Conservation (phyloP, 768 basidiomycete species). For the Boletus rufocinnamomeus region DNA sequence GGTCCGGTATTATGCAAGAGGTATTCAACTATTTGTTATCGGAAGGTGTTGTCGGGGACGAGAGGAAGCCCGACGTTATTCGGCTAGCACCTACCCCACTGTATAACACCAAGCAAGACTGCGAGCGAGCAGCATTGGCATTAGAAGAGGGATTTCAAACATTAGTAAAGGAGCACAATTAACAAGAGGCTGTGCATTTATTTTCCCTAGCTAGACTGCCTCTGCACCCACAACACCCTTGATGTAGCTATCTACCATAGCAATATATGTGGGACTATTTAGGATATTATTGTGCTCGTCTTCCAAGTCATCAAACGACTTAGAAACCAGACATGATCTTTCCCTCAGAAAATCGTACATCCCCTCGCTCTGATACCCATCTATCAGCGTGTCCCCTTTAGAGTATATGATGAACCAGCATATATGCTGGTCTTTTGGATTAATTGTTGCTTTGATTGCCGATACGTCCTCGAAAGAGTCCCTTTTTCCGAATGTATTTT, state of each 20-base stretch:
- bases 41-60: slow-evolving; percentile 88
- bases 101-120: slow-evolving; percentile 84
- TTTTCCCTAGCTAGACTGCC: slow-evolving; percentile 9
- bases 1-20: slow-evolving; percentile 64
- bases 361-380: slow-evolving; percentile 57
- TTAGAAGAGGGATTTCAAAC: slow-evolving; percentile 61
- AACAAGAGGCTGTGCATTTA: slow-evolving; percentile 2
- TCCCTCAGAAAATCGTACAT: slow-evolving; percentile 58
- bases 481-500: slow-evolving; percentile 55
- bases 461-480: slow-evolving; percentile 53
- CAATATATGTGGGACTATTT: slow-evolving; percentile 41
- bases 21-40: slow-evolving; percentile 61
- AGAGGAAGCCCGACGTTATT: slow-evolving; percentile 90
- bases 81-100: slow-evolving; percentile 83
- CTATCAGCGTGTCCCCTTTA: slow-evolving; percentile 65
- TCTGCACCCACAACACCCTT: slow-evolving; percentile 6
- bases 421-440: slow-evolving; percentile 38
- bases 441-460: slow-evolving; percentile 42
- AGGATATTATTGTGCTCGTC: slow-evolving; percentile 61
- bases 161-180: slow-evolving; percentile 19
- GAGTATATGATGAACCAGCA: slow-evolving; percentile 80
- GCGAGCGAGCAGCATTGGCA: slow-evolving; percentile 63
- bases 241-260: slow-evolving; percentile 48
- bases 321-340: slow-evolving; percentile 31
- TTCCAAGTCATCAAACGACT: slow-evolving; percentile 42